A percentile compares a stretch with the other conserved stretches of the same genome.
These are phyloP conservation scores for Tolypocladium tropicale DNA, from an alignment of 2,329 filamentous ascomycete species.

Conservation along the genomic window DNA sequence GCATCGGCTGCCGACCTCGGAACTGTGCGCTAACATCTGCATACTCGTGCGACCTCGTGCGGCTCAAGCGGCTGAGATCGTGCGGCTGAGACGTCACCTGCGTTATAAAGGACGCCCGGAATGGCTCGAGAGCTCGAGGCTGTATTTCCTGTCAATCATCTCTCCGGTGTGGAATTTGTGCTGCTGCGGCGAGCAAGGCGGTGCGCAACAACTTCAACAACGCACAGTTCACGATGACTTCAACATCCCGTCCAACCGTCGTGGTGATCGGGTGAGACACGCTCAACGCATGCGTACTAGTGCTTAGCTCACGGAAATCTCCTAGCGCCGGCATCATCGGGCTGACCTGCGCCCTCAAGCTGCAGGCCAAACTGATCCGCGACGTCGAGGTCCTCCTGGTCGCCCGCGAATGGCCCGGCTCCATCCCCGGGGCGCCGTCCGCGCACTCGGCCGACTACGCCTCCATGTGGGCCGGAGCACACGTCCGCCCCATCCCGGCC, in stretches of 20 bases:
- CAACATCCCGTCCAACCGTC: not conserved
- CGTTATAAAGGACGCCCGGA: not conserved
- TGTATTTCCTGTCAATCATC: not conserved
- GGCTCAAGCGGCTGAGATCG: not conserved
- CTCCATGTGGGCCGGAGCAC: conserved; percentile 47
- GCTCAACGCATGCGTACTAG: not conserved
- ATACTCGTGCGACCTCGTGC: too few species aligned
- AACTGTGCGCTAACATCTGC: not conserved
- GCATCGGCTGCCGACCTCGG: not conserved
- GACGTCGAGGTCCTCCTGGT: conserved; percentile 14
- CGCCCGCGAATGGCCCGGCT: conserved; percentile 23
- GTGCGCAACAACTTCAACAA: not conserved
- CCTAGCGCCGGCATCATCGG: conserved; percentile 43
- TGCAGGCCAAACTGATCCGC: conserved; percentile 20
- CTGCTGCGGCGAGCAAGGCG: not conserved
- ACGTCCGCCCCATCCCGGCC: conserved; percentile 40
- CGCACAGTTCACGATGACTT: not conserved
- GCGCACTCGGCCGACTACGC: conserved; percentile 33
- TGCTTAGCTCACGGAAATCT: not conserved
- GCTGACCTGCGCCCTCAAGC: conserved; percentile 34
- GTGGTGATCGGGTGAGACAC: conserved; percentile 5
- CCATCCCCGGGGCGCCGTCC: conserved; percentile 18
- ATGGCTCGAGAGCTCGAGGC: not conserved
- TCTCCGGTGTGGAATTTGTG: not conserved
- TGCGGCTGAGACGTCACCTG: not conserved